Conservation (phyloP, 148 eudicot genomes). For the Rhododendron mucronatum region DNA sequence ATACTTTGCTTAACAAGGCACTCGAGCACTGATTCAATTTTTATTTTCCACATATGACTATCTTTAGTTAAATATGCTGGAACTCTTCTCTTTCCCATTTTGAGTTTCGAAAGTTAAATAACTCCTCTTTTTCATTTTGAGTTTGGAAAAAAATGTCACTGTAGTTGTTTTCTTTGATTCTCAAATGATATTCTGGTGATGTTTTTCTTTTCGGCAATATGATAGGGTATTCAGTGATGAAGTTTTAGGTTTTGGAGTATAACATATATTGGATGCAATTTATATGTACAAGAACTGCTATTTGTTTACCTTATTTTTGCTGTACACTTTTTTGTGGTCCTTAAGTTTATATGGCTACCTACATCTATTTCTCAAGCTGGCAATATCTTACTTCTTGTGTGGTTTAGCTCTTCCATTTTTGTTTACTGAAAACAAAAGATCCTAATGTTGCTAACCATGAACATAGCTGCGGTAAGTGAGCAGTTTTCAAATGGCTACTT, state of each 20-base stretch:
- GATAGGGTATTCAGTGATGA: background rate
- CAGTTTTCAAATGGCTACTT: conserved; percentile 73
- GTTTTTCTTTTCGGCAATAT: background rate
- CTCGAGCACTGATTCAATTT: background rate
- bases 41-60: background rate
- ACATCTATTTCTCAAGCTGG: background rate
- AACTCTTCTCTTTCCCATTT: background rate
- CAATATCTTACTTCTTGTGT: background rate
- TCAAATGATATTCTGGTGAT: background rate
- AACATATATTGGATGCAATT: background rate
- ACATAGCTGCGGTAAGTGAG: conserved; percentile 66
- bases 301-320: background rate
- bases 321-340: background rate
- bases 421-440: background rate
- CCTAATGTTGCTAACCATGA: conserved; percentile 19
- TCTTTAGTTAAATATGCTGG: background rate
- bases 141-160: too few species aligned
- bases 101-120: background rate
- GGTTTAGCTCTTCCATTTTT: background rate
- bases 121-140: too few species aligned
- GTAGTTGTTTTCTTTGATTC: background rate
- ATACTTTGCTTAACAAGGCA: conserved; percentile 6
- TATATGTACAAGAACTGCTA: background rate
- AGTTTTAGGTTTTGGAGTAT: background rate
- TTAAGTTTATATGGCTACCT: background rate